phyloP scores from a whole-genome alignment of 805 yeast species.

The Allodekkera sacchari region DNA sequence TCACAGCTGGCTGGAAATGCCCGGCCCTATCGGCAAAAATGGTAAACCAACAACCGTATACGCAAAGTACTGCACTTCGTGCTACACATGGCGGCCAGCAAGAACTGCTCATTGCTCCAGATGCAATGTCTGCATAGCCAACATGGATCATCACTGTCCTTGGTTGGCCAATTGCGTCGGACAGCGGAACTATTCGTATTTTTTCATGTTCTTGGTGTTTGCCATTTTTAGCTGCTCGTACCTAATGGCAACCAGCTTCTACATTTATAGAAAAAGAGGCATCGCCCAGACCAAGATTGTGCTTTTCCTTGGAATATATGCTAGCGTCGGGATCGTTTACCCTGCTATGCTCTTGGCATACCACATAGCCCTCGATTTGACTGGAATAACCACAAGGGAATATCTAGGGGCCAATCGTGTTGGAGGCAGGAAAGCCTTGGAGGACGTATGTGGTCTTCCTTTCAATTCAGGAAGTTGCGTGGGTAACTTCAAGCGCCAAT shows the following conservation, averaged over 20 bases:
- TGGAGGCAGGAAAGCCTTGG: slow-evolving; percentile 13
- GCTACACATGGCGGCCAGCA: slow-evolving; percentile 71
- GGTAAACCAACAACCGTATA: slow-evolving; percentile 22
- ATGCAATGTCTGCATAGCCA: slow-evolving; percentile 56
- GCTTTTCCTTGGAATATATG: slow-evolving; percentile 45
- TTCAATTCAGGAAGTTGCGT: slow-evolving; percentile 26
- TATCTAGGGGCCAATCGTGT: slow-evolving; percentile 40
- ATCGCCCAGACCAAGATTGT: slow-evolving; percentile 29
- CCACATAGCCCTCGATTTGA: slow-evolving; percentile 47
- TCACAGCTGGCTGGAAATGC: slow-evolving; percentile 39
- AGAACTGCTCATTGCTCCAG: slow-evolving; percentile 66
- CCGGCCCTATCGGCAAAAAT: slow-evolving; percentile 24
- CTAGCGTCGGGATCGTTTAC: slow-evolving; percentile 38
- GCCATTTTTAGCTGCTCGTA: slow-evolving; percentile 23
- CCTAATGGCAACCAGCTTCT: slow-evolving; percentile 24
- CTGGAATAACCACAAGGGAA: slow-evolving; percentile 68
- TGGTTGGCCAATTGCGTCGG: slow-evolving; percentile 76
- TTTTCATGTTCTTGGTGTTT: slow-evolving; percentile 40
- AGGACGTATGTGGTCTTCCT: slow-evolving; percentile 29
- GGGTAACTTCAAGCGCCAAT: slow-evolving; percentile 24
- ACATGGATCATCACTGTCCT: slow-evolving; percentile 57
- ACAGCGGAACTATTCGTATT: slow-evolving; percentile 58
- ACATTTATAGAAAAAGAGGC: slow-evolving; percentile 14
- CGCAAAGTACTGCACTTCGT: slow-evolving; percentile 44
- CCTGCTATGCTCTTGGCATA: slow-evolving; percentile 45